A percentile compares a stretch with the other conserved stretches of the same genome.
phyloP scores from a whole-genome alignment of 257 asterid genomes.

The Plectranthus barbatus region DNA sequence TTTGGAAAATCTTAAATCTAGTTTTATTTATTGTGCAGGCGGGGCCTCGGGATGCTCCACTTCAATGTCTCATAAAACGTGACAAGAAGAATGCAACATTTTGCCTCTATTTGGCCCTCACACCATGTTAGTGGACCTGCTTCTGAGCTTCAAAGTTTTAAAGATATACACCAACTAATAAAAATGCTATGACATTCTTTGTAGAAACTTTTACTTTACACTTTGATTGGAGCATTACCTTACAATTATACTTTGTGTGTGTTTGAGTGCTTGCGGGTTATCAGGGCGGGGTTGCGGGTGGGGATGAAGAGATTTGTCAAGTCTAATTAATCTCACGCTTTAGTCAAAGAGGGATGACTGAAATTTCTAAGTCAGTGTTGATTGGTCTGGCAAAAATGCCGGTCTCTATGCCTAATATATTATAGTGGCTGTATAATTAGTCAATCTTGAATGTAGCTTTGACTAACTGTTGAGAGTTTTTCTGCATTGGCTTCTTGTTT shows the following conservation, averaged over 20 bases:
- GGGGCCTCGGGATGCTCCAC: conserved; percentile 74
- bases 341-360: conserved; percentile 1
- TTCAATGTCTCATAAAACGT: conserved; percentile 82
- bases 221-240: conserved; percentile 2
- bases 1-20: not conserved
- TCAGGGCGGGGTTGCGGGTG: not conserved
- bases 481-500: conserved; percentile 3
- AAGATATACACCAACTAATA: not conserved
- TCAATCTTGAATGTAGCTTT: conserved; percentile 10
- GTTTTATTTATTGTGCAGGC: conserved; percentile 47
- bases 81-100: conserved; percentile 81
- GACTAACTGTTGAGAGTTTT: conserved; percentile 2
- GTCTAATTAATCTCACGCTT: not conserved
- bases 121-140: conserved; percentile 56
- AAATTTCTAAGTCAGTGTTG: conserved; percentile 1
- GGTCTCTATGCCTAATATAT: conserved; percentile 4
- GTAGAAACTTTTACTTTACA: not conserved
- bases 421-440: conserved; percentile 5
- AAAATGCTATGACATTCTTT: not conserved
- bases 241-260: not conserved
- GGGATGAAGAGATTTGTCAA: not conserved
- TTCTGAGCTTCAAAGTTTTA: not conserved
- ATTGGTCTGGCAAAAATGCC: not conserved
- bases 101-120: conserved; percentile 73
- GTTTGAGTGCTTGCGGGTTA: not conserved